phyloP scores from a whole-genome alignment of 257 asterid species.

The Osmanthus fragrans region DNA sequence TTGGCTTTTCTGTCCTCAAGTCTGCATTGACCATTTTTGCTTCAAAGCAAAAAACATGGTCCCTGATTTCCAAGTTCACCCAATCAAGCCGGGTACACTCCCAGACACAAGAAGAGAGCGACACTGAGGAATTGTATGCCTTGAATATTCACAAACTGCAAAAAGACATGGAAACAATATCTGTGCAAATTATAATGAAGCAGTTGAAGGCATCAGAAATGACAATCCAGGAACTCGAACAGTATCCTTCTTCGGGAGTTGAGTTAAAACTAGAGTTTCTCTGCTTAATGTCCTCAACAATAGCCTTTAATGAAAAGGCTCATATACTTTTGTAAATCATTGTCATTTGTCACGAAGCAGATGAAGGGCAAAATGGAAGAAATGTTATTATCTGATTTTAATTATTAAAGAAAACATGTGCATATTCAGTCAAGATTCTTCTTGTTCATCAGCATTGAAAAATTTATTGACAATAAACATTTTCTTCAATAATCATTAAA shows the following conservation, averaged over 20 bases:
- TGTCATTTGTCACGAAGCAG: background rate
- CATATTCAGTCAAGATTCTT: too few species aligned
- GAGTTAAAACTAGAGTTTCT: slow-evolving; percentile 36
- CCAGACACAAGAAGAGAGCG: background rate
- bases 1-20: background rate
- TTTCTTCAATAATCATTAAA: too few species aligned
- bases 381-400: too few species aligned
- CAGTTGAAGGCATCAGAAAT: slow-evolving; percentile 1
- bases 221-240: slow-evolving; percentile 14
- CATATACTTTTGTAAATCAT: too few species aligned
- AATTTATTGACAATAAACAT: too few species aligned
- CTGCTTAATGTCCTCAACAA: slow-evolving; percentile 27
- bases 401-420: too few species aligned
- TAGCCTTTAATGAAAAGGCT: background rate
- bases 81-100: background rate
- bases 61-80: background rate
- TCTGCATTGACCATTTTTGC: background rate
- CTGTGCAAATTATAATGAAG: slow-evolving; percentile 12
- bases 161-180: background rate
- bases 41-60: background rate
- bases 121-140: background rate
- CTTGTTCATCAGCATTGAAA: too few species aligned
- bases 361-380: too few species aligned
- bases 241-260: slow-evolving; percentile 23
- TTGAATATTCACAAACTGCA: background rate